A percentile compares a stretch with the other conserved stretches of the same genome.
phyloP scores from a whole-genome alignment of 306 rosid genomes.

The Lagenaria siceraria region DNA sequence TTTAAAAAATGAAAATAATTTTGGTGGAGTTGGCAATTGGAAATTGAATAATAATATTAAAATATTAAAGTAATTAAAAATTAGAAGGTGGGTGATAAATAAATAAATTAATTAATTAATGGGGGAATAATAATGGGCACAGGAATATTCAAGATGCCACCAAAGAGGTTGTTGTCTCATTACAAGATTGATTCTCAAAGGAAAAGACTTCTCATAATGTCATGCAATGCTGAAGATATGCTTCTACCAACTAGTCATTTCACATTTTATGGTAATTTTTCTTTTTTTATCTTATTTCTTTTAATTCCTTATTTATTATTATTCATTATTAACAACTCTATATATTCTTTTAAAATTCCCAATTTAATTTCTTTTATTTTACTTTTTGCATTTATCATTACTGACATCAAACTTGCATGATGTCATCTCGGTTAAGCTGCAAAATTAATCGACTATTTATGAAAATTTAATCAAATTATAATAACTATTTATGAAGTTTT shows the following conservation, averaged over 20 bases:
- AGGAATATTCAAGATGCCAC: slow-evolving; percentile 94
- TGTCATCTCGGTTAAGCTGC: too few species aligned
- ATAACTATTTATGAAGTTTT: too few species aligned
- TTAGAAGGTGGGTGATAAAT: background rate
- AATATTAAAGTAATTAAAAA: background rate
- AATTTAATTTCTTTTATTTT: too few species aligned
- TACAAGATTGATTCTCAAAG: slow-evolving; percentile 55
- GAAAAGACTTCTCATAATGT: slow-evolving; percentile 45
- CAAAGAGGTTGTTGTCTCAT: slow-evolving; percentile 75
- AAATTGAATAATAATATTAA: background rate
- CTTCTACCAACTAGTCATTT: slow-evolving; percentile 66
- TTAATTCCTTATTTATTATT: too few species aligned
- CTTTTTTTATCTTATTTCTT: too few species aligned
- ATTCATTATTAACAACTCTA: too few species aligned
- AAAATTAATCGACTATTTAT: too few species aligned
- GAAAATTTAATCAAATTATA: too few species aligned
- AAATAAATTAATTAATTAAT: too few species aligned
- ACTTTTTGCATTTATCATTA: too few species aligned
- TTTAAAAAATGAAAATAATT: background rate
- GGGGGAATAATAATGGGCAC: background rate
- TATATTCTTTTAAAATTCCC: too few species aligned
- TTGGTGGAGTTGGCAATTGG: background rate
- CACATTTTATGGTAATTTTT: slow-evolving; percentile 44
- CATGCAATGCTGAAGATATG: slow-evolving; percentile 98
- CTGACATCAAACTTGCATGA: too few species aligned